Evolutionary conservation across 306 rosid genomes (phyloP).

Genomic region (Vigna nakashimae): DNA sequence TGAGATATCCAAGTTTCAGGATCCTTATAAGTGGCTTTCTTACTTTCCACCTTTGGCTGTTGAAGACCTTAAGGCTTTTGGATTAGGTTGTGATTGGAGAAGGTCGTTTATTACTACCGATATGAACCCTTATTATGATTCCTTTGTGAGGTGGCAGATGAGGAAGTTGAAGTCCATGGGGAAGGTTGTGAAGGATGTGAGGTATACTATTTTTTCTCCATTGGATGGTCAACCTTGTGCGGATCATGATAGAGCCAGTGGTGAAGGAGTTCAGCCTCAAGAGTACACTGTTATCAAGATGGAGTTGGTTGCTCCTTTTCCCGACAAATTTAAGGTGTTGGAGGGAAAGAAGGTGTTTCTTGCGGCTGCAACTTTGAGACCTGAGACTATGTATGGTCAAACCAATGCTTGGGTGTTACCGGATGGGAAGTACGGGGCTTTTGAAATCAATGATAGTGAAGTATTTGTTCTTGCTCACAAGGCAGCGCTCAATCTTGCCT

Average conservation of each 20-base stretch:
- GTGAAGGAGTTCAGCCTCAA: slow-evolving; percentile 98
- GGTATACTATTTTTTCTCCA: slow-evolving; percentile 85
- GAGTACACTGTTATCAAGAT: slow-evolving; percentile 90
- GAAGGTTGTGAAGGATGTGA: slow-evolving; percentile 90
- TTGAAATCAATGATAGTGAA: slow-evolving; percentile 79
- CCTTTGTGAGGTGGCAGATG: slow-evolving; percentile 93
- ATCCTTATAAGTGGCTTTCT: slow-evolving; percentile 84
- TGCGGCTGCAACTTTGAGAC: slow-evolving; percentile 93
- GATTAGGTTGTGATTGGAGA: slow-evolving; percentile 96
- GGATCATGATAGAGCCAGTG: slow-evolving; percentile 93
- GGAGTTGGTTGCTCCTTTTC: slow-evolving; percentile 82
- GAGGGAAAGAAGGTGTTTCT: slow-evolving; percentile 82
- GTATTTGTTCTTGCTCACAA: slow-evolving; percentile 69
- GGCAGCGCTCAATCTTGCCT: slow-evolving; percentile 94
- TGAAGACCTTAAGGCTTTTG: slow-evolving; percentile 92
- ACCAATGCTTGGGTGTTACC: slow-evolving; percentile 98
- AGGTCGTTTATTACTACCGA: slow-evolving; percentile 88
- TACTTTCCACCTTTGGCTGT: slow-evolving; percentile 91
- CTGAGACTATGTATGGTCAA: slow-evolving; percentile 99
- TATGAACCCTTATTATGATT: slow-evolving; percentile 75
- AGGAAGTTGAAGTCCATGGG: slow-evolving; percentile 86
- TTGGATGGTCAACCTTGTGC: slow-evolving; percentile 98
- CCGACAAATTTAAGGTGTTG: slow-evolving; percentile 63
- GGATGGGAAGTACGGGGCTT: slow-evolving; percentile 93
- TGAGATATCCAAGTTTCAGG: slow-evolving; percentile 75